Evolutionary conservation across 208 protist genomes (phyloP).

Genomic region (Wallacemonas sp.): DNA sequence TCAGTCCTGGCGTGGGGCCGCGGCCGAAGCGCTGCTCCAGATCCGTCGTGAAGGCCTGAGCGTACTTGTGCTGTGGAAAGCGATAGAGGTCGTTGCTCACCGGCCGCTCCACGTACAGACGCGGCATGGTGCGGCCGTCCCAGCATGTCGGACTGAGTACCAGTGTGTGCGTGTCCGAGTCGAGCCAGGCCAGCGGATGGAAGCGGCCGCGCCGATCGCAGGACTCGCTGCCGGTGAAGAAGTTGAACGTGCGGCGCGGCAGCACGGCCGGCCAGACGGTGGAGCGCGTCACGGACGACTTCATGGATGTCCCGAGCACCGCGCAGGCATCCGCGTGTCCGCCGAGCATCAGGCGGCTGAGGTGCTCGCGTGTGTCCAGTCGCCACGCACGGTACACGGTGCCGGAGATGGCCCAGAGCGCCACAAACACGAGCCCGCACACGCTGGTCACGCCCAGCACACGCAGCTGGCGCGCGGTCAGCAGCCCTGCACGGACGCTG

Average conservation of each 20-base stretch:
- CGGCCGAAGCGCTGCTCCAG: neutral
- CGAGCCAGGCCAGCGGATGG: conserved; percentile 40
- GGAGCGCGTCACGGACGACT: conserved; percentile 24
- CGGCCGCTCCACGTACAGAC: conserved; percentile 47
- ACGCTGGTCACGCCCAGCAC: neutral
- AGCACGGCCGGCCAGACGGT: conserved; percentile 49
- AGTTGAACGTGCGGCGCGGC: conserved; percentile 42
- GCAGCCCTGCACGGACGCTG: neutral
- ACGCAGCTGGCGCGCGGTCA: neutral
- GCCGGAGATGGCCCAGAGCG: neutral
- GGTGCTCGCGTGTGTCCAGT: conserved; percentile 24
- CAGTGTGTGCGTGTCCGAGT: conserved; percentile 32
- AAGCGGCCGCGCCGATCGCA: conserved; percentile 17
- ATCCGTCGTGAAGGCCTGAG: conserved; percentile 25
- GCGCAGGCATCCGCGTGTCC: conserved; percentile 43
- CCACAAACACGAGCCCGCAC: neutral
- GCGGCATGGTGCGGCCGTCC: conserved; percentile 24
- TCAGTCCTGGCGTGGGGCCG: conserved; percentile 21
- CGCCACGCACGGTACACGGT: conserved; percentile 5
- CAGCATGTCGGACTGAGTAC: conserved; percentile 42
- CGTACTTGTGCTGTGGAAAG: conserved; percentile 38
- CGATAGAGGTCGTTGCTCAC: conserved; percentile 52
- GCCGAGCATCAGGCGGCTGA: conserved; percentile 36
- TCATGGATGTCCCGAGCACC: conserved; percentile 32
- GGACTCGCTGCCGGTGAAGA: conserved; percentile 42